A percentile compares a stretch with the other conserved stretches of the same genome.
These are phyloP conservation scores for Geosmithia putterillii DNA, from an alignment of 2,329 filamentous ascomycete species.

Conservation along the genomic window DNA sequence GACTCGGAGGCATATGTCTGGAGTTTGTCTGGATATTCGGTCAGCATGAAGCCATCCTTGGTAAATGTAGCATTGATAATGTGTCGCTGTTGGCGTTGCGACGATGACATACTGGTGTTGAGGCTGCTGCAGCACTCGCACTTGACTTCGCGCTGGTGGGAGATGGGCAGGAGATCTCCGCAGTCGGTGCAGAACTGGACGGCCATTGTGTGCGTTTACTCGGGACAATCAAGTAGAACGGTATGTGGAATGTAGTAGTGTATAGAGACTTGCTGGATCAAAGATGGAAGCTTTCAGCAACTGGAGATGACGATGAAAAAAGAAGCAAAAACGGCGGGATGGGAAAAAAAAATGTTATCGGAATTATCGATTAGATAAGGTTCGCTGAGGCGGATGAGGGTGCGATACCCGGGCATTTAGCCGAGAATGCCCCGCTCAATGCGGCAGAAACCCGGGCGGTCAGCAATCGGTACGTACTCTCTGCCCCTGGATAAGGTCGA, in stretches of 20 bases:
- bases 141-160: constrained; percentile 2
- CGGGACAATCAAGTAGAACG: too few species aligned
- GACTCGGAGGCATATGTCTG: constrained; percentile 1
- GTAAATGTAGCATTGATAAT: neutral
- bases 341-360: neutral
- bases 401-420: neutral
- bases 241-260: too few species aligned
- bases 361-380: neutral
- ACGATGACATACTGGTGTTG: neutral
- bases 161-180: constrained; percentile 5
- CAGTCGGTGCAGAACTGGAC: constrained; percentile 6
- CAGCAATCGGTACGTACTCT: neutral
- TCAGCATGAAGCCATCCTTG: neutral
- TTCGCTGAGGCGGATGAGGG: too few species aligned
- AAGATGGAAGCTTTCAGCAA: too few species aligned
- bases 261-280: too few species aligned
- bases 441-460: neutral
- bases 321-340: neutral
- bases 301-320: too few species aligned
- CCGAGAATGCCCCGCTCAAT: neutral
- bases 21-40: constrained; percentile 1
- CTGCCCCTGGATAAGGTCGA: neutral
- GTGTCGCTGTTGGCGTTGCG: neutral
- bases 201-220: neutral
- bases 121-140: constrained; percentile 3